Base-by-base conservation (phyloP, 73 alveolate genomes). In the Paramecium biaurelia region DNA sequence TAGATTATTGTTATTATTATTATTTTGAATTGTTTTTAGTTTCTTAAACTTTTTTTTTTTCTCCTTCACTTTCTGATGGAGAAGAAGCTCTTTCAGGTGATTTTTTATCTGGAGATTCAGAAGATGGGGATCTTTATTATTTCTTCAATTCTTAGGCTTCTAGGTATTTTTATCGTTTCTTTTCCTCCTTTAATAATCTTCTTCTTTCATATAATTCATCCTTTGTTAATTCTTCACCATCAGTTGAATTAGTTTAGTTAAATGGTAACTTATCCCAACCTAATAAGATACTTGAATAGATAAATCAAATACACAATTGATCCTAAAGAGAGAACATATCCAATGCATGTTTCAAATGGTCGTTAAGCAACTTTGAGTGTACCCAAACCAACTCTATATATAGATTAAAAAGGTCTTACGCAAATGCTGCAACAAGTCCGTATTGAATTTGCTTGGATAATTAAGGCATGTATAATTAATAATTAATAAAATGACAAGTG, bases 201-300 rank as follows among this genome's bases (percentile, higher is more conserved):
- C 86, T 72, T 72, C 86, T 72, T 72, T 72, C 86, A 35, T 72
- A 72, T 72, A 72, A 72, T 42, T 72, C 86, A 28, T 72, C 86
- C 20, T 72, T 72, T 32, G 86, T 72, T 42, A 72, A 72, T 21
- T 18, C 86, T 34, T 72, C 56, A 30, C 8, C 23, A 72, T 72
- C 86, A n/a, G 6, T 28, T 30, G 86, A 72, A 23, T 72, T 72
- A 32, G 56, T 72, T 72, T 72, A 34, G 30, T 38, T 38, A 37
- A 72, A 38, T 35, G 86, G 86, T 21, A 72, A 18, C 14, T 72
- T 28, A 6, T 72, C 58, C 86, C 86, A 72, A 28, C 56, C 58
- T 28, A 38, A 23, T 12, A 72, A 42, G 18, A 72, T 23, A 35
- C 86, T 72, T 18, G 58, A 5, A 72, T 35, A 72, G 32, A 72